Evolutionary conservation across 2,329 filamentous ascomycete species (phyloP), one percentile per base, ranked within the genome.

Genomic region (Paracoccidioides lutzii): DNA sequence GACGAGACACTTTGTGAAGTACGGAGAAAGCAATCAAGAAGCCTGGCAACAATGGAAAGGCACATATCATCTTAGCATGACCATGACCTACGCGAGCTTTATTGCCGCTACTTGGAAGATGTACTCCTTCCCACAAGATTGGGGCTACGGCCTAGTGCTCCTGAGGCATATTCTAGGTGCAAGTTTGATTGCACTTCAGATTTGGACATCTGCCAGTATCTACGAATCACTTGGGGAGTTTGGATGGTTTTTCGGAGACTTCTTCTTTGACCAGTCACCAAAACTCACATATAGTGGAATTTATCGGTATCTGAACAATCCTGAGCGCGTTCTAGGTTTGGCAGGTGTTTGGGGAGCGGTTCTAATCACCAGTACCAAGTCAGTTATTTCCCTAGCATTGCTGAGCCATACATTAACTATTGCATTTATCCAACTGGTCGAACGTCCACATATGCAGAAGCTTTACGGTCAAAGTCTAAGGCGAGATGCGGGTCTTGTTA

Each of bases 21-120:
- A 86, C 65, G 93, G 93, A 59, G 93, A 97, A 69, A 90, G 81
- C 59, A 84, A 84, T 3, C 85, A 86, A 59, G 93, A 97, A 71
- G 91, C 91, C 3, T 98, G 93, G 93, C 84, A 86, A 56, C 91
- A 98, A 69, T 98, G 93, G 93, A 97, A 96, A 73, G 89, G 87
- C 37, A 82, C 95, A 65, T 96, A 96, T 66, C 89, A 98, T 68
- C 78, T 97, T 62, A 94, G 88, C 71, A 90, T 91, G 80, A 82
- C 83, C 56, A 84, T 96, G 81, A 91, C 87, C 71, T 91, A 95
- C 65, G 79, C 85, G 22, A 91, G 88, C 57, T 95, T 96, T 69
- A 78, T 91, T 58, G 88, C 90, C 15, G 90, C 90, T 1, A 89
- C 88, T 61, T 97, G 89, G 88, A 98, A 97, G 75, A 88, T 95